These are phyloP conservation scores for Iberis pinnata DNA, from an alignment of 345 rosid species.

Conservation along the genomic window DNA sequence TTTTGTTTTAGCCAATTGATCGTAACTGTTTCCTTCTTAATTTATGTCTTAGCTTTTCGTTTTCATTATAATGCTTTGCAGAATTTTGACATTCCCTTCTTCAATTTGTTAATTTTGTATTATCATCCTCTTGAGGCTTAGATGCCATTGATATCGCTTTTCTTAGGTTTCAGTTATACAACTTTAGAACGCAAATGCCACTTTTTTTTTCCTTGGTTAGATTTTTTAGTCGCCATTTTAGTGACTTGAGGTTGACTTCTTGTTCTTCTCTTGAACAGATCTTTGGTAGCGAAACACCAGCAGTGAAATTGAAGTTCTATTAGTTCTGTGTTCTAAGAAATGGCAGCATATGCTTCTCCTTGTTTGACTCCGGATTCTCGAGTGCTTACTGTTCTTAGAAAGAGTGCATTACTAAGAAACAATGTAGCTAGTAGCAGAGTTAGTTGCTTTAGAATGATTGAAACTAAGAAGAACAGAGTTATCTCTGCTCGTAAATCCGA, in stretches of 20 bases:
- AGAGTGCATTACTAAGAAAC: slow-evolving; percentile 38
- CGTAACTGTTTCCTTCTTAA: too few relatives aligned
- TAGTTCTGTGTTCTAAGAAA: slow-evolving; percentile 21
- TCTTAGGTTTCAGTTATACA: too few relatives aligned
- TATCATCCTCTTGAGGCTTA: too few relatives aligned
- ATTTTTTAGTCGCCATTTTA: too few relatives aligned
- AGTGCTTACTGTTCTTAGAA: slow-evolving; percentile 47
- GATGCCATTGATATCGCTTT: not conserved
- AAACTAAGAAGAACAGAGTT: slow-evolving; percentile 28
- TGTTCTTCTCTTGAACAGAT: slow-evolving; percentile 9
- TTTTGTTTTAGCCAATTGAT: too few relatives aligned
- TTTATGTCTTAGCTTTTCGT: too few relatives aligned
- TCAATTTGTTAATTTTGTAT: too few relatives aligned
- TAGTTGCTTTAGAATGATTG: slow-evolving; percentile 34
- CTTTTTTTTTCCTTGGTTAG: not conserved
- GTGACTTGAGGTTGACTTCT: slow-evolving; percentile 15
- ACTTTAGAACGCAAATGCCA: too few relatives aligned
- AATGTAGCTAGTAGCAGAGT: slow-evolving; percentile 35
- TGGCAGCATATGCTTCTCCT: slow-evolving; percentile 52
- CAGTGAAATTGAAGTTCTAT: not conserved
- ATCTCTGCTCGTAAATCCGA: slow-evolving; percentile 32
- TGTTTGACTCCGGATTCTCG: slow-evolving; percentile 46
- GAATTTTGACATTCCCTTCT: too few relatives aligned
- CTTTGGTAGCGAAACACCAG: not conserved
- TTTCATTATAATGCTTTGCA: not conserved